These are phyloP conservation scores for Linum tenue DNA, from an alignment of 345 rosid genomes.

Conservation along the genomic window DNA sequence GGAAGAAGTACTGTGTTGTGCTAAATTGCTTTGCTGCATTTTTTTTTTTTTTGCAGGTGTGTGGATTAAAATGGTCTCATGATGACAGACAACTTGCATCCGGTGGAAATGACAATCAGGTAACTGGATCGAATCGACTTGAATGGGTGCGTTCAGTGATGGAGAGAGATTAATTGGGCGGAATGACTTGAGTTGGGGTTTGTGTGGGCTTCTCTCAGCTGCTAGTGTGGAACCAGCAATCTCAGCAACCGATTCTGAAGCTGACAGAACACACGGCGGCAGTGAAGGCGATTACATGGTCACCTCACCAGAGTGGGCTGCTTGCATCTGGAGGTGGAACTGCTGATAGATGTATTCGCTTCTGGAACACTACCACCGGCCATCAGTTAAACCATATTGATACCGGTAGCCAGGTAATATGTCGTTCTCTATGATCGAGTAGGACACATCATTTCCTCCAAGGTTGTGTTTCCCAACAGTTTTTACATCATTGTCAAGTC, in stretches of 20 bases:
- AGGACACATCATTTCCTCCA: neutral
- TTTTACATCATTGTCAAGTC: neutral
- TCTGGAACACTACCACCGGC: constrained; percentile 91
- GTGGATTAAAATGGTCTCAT: constrained; percentile 92
- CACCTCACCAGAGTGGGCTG: constrained; percentile 88
- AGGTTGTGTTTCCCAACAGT: neutral
- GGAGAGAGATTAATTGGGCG: neutral
- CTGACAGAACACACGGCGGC: constrained; percentile 98
- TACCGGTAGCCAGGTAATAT: constrained; percentile 81
- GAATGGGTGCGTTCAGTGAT: neutral
- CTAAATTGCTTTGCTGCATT: neutral
- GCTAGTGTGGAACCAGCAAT: constrained; percentile 92
- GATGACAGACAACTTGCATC: constrained; percentile 98
- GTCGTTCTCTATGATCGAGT: neutral
- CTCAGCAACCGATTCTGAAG: constrained; percentile 63
- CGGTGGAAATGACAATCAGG: constrained; percentile 99
- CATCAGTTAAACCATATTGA: constrained; percentile 76
- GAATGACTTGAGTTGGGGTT: neutral
- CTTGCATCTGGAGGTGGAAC: constrained; percentile 99
- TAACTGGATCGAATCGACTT: constrained; percentile 10
- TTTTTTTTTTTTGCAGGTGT: constrained; percentile 47
- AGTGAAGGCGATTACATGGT: constrained; percentile 95
- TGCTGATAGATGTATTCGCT: constrained; percentile 88
- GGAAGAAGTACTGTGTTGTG: neutral
- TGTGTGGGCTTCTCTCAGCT: constrained; percentile 34